Evolutionary conservation across 2,329 filamentous ascomycete species (phyloP), one percentile per base, ranked within the genome.

Genomic region (Verticillium alfalfae): DNA sequence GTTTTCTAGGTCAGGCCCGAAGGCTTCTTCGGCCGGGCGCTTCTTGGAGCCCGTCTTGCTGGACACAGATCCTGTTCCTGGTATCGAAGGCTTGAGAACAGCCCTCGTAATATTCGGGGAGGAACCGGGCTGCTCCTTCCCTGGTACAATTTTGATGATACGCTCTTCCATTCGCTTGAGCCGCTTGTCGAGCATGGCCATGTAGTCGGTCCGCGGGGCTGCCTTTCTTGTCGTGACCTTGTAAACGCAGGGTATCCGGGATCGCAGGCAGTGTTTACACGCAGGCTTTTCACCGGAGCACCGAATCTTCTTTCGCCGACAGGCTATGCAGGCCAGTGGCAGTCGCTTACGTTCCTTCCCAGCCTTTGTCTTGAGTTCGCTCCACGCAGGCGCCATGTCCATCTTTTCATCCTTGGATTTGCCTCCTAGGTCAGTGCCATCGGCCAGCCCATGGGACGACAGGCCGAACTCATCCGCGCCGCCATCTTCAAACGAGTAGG

Each of bases 211-310:
- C 59, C 95, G 85, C 2, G 95, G 95, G 3, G 93, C 93, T 1
- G 94, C 93, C 75, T 98, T 98, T 63, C 95, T 85, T 4, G 93
- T 93, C 0, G 93, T 98, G 63, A 97, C 92, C 72, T 98, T 98
- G 82, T 98, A 99, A 5, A 98, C 93, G 73, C 95, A 99, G 1
- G 94, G 94, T 68, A 96, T 96, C 54, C 94, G 87, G 59, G 94
- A 96, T 61, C 93, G 87, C 63, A 96, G 82, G 72, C 95, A 98
- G 76, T 98, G 95, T 75, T 97, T 97, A 81, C 95, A 99, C 0
- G 93, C 92, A 2, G 95, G 95, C 75, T 97, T 98, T 79, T 98
- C 95, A 62, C 95, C 95, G 0, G 94, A 98, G 73, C 95, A 99
- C 60, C 94, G 88, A 66, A 99, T 98, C 80, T 99, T 99, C 79